A percentile compares a stretch with the other conserved stretches of the same genome.
Evolutionary conservation across 352 stramenopile genomes (phyloP).

Genomic region (Albugo candida): DNA sequence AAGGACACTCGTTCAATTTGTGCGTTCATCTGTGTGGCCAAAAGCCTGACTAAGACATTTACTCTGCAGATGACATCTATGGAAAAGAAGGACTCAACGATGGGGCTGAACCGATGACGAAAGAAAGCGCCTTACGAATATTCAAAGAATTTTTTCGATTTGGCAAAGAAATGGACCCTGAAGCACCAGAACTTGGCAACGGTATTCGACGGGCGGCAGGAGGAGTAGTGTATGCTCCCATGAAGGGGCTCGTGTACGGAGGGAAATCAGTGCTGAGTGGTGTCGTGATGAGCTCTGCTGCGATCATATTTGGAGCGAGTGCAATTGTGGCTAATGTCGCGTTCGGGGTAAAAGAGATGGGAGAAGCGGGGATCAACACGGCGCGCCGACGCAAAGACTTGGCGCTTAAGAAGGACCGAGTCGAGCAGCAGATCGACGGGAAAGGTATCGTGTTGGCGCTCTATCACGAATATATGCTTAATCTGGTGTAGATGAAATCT

Average conservation of each 20-base stretch:
- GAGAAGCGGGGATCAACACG: constrained; percentile 58
- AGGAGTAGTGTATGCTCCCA: constrained; percentile 60
- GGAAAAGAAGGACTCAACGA: constrained; percentile 83
- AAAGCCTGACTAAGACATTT: neutral
- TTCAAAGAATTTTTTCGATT: constrained; percentile 79
- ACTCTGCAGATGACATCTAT: constrained; percentile 72
- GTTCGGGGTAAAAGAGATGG: constrained; percentile 77
- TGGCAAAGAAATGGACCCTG: constrained; percentile 65
- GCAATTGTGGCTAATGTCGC: constrained; percentile 71
- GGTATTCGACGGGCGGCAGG: constrained; percentile 55
- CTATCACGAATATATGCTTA: no score
- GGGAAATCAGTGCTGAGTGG: constrained; percentile 65
- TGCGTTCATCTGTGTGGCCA: constrained; percentile 5
- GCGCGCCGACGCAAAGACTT: constrained; percentile 4
- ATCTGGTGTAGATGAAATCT: no score
- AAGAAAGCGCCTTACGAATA: constrained; percentile 65
- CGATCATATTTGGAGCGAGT: constrained; percentile 49
- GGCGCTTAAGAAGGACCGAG: no score
- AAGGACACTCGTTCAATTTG: constrained; percentile 79
- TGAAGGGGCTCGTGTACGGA: constrained; percentile 68
- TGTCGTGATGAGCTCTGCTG: constrained; percentile 66
- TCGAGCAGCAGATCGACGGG: no score
- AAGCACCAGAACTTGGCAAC: constrained; percentile 55
- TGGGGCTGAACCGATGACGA: constrained; percentile 65
- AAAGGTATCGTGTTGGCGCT: no score